These are phyloP conservation scores for Capsicum baccatum DNA, from an alignment of 257 asterid genomes.

Conservation along the genomic window DNA sequence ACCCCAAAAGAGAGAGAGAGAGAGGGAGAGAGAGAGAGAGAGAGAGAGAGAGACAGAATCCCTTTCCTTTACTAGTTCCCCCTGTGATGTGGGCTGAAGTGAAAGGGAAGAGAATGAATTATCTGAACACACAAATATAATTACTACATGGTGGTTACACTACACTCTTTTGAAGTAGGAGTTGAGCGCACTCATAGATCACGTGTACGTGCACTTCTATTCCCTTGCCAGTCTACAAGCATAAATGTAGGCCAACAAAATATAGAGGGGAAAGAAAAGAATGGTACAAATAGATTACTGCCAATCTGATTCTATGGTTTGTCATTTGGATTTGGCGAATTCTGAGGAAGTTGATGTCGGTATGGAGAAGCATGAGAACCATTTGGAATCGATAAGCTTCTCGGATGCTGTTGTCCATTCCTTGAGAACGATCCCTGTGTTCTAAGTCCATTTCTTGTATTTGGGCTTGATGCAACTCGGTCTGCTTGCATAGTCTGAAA, in stretches of 20 bases:
- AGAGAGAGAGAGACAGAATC: neutral
- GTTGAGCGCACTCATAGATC: slow-evolving; percentile 30
- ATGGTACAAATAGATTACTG: slow-evolving; percentile 27
- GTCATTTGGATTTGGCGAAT: slow-evolving; percentile 80
- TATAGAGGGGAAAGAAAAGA: slow-evolving; percentile 39
- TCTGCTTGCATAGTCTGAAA: slow-evolving; percentile 80
- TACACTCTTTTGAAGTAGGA: slow-evolving; percentile 44
- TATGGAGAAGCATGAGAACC: slow-evolving; percentile 73
- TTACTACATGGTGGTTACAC: slow-evolving; percentile 41
- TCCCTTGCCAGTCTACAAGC: slow-evolving; percentile 40
- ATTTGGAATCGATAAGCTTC: slow-evolving; percentile 74
- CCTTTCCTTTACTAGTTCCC: neutral
- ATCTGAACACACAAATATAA: slow-evolving; percentile 27
- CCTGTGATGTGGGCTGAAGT: neutral
- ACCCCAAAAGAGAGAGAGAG: too few relatives aligned
- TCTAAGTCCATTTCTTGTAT: slow-evolving; percentile 49
- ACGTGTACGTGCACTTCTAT: slow-evolving; percentile 32
- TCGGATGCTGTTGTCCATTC: slow-evolving; percentile 60
- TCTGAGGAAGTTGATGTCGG: slow-evolving; percentile 58
- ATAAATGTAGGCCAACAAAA: slow-evolving; percentile 36
- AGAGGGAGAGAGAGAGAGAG: too few relatives aligned
- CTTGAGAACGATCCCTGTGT: slow-evolving; percentile 57
- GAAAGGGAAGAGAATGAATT: neutral
- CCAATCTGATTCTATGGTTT: slow-evolving; percentile 49
- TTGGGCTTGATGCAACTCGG: slow-evolving; percentile 63